These are phyloP conservation scores for Diplodia sapinea DNA, from an alignment of 2,329 filamentous ascomycete species.

Conservation along the genomic window DNA sequence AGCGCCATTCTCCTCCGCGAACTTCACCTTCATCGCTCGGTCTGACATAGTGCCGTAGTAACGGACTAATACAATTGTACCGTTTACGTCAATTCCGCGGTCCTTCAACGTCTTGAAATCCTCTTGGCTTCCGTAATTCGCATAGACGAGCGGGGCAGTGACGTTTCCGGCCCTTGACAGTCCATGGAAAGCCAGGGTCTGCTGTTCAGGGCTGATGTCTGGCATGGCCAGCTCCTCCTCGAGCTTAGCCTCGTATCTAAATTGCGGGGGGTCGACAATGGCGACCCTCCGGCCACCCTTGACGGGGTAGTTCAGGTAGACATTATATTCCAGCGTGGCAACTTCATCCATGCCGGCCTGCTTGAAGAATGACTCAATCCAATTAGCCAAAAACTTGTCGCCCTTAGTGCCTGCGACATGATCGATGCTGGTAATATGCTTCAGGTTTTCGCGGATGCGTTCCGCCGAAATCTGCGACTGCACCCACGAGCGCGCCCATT, in stretches of 20 bases:
- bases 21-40: constrained; percentile 82
- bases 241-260: constrained; percentile 77
- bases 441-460: constrained; percentile 68
- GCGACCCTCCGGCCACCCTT: constrained; percentile 78
- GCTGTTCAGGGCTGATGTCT: constrained; percentile 57
- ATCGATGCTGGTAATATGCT: constrained; percentile 80
- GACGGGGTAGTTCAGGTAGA: constrained; percentile 91
- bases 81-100: constrained; percentile 73
- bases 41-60: constrained; percentile 78
- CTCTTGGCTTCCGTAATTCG: constrained; percentile 84
- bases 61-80: constrained; percentile 82
- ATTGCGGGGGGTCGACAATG: constrained; percentile 72
- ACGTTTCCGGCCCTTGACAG: constrained; percentile 87
- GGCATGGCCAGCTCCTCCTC: constrained; percentile 72
- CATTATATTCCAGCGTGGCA: constrained; percentile 71
- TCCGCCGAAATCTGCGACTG: constrained; percentile 73
- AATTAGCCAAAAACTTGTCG: constrained; percentile 83
- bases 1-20: constrained; percentile 84
- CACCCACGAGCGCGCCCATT: constrained; percentile 77
- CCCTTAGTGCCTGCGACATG: constrained; percentile 95
- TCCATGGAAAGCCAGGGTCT: constrained; percentile 84
- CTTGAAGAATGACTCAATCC: constrained; percentile 78
- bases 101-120: constrained; percentile 79
- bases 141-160: constrained; percentile 85
- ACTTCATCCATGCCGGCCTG: constrained; percentile 77